A percentile compares a stretch with the other conserved stretches of the same genome.
phyloP scores from a whole-genome alignment of 129 eudicot genomes.

The Centella asiatica region DNA sequence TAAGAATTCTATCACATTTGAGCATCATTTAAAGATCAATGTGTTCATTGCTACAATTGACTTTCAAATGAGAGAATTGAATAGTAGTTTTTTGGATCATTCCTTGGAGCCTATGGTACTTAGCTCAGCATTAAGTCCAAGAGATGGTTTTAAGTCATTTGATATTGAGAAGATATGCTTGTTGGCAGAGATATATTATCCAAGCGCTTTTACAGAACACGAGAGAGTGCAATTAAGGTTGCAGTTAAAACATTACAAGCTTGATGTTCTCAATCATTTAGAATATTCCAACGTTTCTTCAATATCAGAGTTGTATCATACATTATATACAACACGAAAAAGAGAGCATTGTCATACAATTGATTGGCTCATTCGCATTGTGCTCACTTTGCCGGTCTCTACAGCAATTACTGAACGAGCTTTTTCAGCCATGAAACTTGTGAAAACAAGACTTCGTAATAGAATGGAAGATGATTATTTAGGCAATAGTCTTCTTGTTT shows the following conservation, averaged over 20 bases:
- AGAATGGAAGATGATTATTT: conserved; percentile 1
- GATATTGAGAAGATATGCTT: neutral
- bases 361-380: neutral
- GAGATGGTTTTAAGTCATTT: neutral
- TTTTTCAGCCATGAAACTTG: neutral
- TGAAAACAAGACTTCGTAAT: neutral
- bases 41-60: neutral
- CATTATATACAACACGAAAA: neutral
- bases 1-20: neutral
- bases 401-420: conserved; percentile 1
- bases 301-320: neutral
- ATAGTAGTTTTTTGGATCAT: neutral
- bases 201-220: neutral
- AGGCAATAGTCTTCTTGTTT: no score
- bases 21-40: neutral
- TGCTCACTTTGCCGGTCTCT: neutral
- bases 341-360: neutral
- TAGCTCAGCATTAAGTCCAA: neutral
- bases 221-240: neutral
- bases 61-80: neutral
- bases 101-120: neutral
- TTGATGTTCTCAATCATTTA: neutral
- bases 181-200: neutral
- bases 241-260: neutral
- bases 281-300: neutral